These are phyloP conservation scores for Fusarium metavorans DNA, from an alignment of 2,329 filamentous ascomycete genomes.

Conservation along the genomic window DNA sequence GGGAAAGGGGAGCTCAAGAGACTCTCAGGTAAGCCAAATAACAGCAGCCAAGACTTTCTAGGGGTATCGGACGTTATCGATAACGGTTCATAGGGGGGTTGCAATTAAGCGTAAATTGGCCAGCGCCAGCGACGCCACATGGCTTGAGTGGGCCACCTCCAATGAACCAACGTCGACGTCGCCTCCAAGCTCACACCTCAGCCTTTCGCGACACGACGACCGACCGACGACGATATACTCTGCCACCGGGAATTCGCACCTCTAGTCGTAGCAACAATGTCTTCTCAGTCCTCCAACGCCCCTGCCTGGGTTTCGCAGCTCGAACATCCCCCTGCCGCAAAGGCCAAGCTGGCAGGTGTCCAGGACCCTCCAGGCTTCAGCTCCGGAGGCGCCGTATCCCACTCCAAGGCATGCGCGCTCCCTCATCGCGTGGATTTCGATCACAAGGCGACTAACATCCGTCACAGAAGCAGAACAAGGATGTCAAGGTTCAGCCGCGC, in stretches of 20 bases:
- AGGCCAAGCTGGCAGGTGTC: conserved; percentile 75
- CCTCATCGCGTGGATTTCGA: neutral
- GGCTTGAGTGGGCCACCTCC: conserved; percentile 27
- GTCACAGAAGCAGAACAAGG: conserved; percentile 63
- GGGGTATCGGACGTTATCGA: conserved; percentile 34
- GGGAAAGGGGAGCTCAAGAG: conserved; percentile 42
- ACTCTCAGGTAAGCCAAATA: conserved; percentile 42
- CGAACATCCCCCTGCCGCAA: conserved; percentile 74
- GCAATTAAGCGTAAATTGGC: conserved; percentile 45
- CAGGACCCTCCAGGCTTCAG: conserved; percentile 89
- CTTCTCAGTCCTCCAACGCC: conserved; percentile 51
- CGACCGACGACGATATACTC: neutral
- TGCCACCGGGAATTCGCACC: neutral
- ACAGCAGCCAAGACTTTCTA: conserved; percentile 25
- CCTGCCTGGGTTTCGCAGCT: conserved; percentile 90
- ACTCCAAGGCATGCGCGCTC: conserved; percentile 66
- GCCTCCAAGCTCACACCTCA: conserved; percentile 27
- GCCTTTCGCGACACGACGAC: conserved; percentile 14
- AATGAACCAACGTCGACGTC: conserved; percentile 30
- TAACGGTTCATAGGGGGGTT: conserved; percentile 36
- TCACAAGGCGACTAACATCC: conserved; percentile 10
- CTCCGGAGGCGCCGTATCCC: conserved; percentile 59
- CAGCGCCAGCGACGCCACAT: conserved; percentile 24
- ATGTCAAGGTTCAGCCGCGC: conserved; percentile 64
- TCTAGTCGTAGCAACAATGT: conserved; percentile 15